Base-by-base conservation (phyloP, 192 early-diverging fungal species). In the Allomyces macrogynus region DNA sequence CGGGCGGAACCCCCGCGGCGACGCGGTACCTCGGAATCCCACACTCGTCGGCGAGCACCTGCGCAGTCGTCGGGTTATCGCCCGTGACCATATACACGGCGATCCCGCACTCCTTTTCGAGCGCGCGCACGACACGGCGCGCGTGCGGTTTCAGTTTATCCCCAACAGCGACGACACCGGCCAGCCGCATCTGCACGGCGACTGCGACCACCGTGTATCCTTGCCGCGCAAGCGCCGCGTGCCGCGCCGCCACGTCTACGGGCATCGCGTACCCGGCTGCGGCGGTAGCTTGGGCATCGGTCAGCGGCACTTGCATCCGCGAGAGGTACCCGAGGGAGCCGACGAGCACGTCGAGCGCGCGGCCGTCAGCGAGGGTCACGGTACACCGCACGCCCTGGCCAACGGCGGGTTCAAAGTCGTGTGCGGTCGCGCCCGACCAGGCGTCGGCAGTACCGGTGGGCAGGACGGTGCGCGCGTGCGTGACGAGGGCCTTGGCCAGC, bases 1-100 rank as follows among this genome's bases (percentile, higher is more conserved):
- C 80, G 0, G 95, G 95, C 22, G 89, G 87, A 3, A 95, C 82
- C 18, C 89, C 89, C 2, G 95, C 93, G 69, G 95, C 84, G 16
- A 98, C 83, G 24, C 92, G 81, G 1, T 11, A 11, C 12, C 10
- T 1, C 4, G 74, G 72, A 61, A 96, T 94, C 14, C 88, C 91
- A 67, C 88, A 85, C 67, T 89, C 80, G 54, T 74, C 62, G 0
- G 93, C 95, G 69, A 96, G 89, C 0, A 80, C 81, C 54, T 78
- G 75, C 0, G 95, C 93, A 1, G 92, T 92, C 63, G 85, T 64
- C 63, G 79, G 80, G 70, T 94, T 89, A 68, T 96, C 95, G 27
- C 93, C 95, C 0, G 95, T 98, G 3, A 95, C 84, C 89, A 98
- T 95, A 10, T 84, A 81, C 27, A 87, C 85, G 57, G 83, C 75